These are phyloP conservation scores for Beauveria sp. DNA, from an alignment of 2,329 filamentous ascomycete genomes.

Conservation along the genomic window DNA sequence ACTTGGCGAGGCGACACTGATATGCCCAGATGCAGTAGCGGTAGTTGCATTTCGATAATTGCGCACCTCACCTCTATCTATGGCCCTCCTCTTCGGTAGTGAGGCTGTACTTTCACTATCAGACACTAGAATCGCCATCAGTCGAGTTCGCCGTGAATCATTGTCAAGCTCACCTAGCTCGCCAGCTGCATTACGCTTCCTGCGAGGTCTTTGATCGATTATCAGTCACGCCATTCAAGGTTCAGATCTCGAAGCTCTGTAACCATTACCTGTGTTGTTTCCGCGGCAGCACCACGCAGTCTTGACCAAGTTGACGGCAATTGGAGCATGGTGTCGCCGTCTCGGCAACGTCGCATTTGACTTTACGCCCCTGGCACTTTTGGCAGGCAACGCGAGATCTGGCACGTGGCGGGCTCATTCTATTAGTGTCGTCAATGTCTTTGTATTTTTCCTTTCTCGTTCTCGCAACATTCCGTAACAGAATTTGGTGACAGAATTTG, in stretches of 20 bases:
- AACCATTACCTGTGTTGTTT: slow-evolving; percentile 2
- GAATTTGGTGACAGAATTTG: no score
- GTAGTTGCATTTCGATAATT: background rate
- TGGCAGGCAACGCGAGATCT: slow-evolving; percentile 3
- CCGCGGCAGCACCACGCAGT: background rate
- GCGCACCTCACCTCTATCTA: background rate
- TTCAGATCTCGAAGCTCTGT: background rate
- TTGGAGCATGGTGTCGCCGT: background rate
- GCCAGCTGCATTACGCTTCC: background rate
- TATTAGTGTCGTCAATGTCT: no score
- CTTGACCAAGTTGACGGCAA: background rate
- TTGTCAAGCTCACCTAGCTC: background rate
- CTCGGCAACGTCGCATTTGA: slow-evolving; percentile 2
- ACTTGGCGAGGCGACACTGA: background rate
- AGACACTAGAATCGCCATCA: background rate
- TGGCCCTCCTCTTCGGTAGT: background rate
- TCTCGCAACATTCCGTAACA: no score
- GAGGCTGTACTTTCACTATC: background rate
- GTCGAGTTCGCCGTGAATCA: background rate
- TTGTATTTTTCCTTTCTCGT: no score
- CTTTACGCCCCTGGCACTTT: background rate
- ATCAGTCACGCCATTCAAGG: background rate
- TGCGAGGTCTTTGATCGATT: background rate
- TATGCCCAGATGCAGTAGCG: background rate
- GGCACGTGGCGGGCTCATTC: background rate